A percentile compares a stretch with the other conserved stretches of the same genome.
phyloP scores from a whole-genome alignment of 257 asterid genomes.

The Forsythia suspensa region DNA sequence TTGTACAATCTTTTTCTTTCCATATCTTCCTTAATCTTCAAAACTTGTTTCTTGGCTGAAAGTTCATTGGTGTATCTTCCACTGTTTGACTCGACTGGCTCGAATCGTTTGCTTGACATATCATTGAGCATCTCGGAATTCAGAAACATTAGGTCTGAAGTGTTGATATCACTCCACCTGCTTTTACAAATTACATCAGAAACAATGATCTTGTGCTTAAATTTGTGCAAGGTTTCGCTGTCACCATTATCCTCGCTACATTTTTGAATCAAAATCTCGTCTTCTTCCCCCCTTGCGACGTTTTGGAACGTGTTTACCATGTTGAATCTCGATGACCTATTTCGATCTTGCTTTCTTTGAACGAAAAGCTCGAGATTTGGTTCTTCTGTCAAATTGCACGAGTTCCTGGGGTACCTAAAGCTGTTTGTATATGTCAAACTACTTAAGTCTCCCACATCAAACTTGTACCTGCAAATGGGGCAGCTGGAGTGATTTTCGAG shows the following conservation, averaged over 20 bases:
- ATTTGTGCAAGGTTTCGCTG: slow-evolving; percentile 28
- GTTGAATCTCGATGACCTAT: slow-evolving; percentile 31
- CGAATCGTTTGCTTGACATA: slow-evolving; percentile 27
- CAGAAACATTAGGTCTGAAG: slow-evolving; percentile 59
- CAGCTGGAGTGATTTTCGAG: slow-evolving; percentile 58
- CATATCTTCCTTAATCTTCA: slow-evolving; percentile 44
- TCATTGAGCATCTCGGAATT: slow-evolving; percentile 51
- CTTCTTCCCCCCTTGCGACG: slow-evolving; percentile 18
- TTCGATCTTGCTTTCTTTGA: slow-evolving; percentile 34
- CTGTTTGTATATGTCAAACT: slow-evolving; percentile 26
- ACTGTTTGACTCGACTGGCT: slow-evolving; percentile 15
- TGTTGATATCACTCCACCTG: slow-evolving; percentile 71
- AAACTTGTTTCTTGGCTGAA: slow-evolving; percentile 18
- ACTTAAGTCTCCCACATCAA: slow-evolving; percentile 33
- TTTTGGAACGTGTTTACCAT: slow-evolving; percentile 28
- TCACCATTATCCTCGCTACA: not conserved
- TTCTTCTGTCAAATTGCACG: slow-evolving; percentile 17
- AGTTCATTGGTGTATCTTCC: slow-evolving; percentile 23
- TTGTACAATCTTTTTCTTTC: slow-evolving; percentile 37
- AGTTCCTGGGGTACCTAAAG: slow-evolving; percentile 16
- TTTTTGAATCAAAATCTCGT: slow-evolving; percentile 35
- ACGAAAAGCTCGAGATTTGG: slow-evolving; percentile 34
- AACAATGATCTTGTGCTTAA: slow-evolving; percentile 51
- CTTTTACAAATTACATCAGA: slow-evolving; percentile 54
- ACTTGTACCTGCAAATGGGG: slow-evolving; percentile 45